phyloP scores from a whole-genome alignment of 2,329 filamentous ascomycete genomes.

The Talaromyces sp. region DNA sequence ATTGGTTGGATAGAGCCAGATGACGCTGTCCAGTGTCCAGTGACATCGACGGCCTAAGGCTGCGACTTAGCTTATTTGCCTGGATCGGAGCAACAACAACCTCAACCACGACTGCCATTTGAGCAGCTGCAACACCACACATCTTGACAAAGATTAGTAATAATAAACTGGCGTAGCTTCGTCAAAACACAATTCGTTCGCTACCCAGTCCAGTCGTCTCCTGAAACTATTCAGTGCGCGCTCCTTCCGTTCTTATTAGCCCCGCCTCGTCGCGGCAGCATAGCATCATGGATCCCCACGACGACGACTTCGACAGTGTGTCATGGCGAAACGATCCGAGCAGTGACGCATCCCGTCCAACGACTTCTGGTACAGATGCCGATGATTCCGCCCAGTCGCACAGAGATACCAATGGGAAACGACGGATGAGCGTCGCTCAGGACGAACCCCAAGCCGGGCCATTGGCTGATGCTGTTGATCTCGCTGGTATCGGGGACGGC shows the following conservation, averaged over 20 bases:
- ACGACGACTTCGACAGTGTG: slow-evolving; percentile 74
- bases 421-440: slow-evolving; percentile 44
- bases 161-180: too few species aligned
- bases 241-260: background rate
- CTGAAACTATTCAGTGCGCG: background rate
- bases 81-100: background rate
- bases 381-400: slow-evolving; percentile 33
- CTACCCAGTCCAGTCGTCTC: background rate
- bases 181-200: background rate
- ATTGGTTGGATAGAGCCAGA: background rate
- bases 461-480: slow-evolving; percentile 54
- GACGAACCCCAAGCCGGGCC: slow-evolving; percentile 49
- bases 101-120: background rate
- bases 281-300: slow-evolving; percentile 42
- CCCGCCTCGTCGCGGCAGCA: slow-evolving; percentile 14
- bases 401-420: slow-evolving; percentile 48
- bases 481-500: slow-evolving; percentile 65
- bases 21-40: background rate
- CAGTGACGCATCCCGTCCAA: slow-evolving; percentile 43
- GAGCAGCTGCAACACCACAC: background rate
- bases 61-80: background rate
- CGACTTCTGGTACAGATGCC: slow-evolving; percentile 40
- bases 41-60: background rate
- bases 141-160: too few species aligned
- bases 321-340: slow-evolving; percentile 67